phyloP scores from a whole-genome alignment of 306 rosid genomes.

The Vicia faba region DNA sequence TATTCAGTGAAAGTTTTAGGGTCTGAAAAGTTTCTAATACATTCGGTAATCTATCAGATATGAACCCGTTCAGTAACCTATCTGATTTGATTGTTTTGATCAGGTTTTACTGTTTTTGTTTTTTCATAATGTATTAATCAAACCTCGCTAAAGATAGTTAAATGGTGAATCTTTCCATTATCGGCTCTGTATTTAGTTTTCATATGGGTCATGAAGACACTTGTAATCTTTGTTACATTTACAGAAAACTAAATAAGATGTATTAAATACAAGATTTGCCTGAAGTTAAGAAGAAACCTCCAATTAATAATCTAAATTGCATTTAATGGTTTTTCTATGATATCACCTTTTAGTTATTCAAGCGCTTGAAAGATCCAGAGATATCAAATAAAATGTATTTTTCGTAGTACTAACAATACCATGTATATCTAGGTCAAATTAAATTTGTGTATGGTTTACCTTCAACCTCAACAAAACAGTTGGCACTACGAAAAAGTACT shows the following conservation, averaged over 20 bases:
- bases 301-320: constrained; percentile 11
- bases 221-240: constrained; percentile 10
- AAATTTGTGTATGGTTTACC: too few species aligned
- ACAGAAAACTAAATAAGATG: constrained; percentile 1
- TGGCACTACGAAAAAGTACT: background rate
- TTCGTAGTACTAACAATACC: too few species aligned
- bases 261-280: constrained; percentile 9
- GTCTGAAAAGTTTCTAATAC: background rate
- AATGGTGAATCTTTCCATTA: constrained; percentile 25
- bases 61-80: constrained; percentile 5
- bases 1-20: constrained; percentile 10
- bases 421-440: too few species aligned
- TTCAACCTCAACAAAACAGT: background rate
- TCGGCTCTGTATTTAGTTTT: constrained; percentile 20
- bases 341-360: background rate
- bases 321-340: constrained; percentile 3
- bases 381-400: too few species aligned
- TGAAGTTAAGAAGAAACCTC: constrained; percentile 19
- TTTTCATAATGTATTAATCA: too few species aligned
- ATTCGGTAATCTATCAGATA: constrained; percentile 2
- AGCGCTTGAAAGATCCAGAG: too few species aligned
- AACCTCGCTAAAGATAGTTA: constrained; percentile 4
- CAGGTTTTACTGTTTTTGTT: constrained; percentile 3
- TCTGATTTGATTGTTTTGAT: constrained; percentile 6
- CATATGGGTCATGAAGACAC: background rate